Conservation (phyloP, 257 asterid genomes). For the Ilex asprella region DNA sequence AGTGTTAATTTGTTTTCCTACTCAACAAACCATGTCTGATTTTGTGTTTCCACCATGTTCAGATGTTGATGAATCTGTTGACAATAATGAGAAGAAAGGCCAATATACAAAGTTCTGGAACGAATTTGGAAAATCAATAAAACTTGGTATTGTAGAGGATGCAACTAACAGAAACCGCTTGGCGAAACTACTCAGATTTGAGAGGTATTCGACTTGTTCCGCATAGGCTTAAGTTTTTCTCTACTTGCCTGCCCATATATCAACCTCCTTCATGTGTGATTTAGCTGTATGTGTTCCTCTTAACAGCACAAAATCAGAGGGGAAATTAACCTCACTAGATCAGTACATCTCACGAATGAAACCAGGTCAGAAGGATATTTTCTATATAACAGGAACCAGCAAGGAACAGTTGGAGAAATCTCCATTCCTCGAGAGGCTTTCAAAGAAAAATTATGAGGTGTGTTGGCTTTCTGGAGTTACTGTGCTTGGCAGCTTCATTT, state of each 20-base stretch:
- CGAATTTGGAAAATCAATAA: slow-evolving; percentile 87
- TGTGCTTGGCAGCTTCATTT: neutral
- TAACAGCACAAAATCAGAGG: slow-evolving; percentile 77
- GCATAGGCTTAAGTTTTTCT: neutral
- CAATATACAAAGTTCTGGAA: slow-evolving; percentile 85
- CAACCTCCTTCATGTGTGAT: neutral
- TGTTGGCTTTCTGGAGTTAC: neutral
- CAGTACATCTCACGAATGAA: slow-evolving; percentile 94
- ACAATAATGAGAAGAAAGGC: slow-evolving; percentile 71
- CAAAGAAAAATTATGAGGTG: slow-evolving; percentile 88
- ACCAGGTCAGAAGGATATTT: slow-evolving; percentile 87
- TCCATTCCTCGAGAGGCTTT: slow-evolving; percentile 90
- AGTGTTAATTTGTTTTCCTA: neutral
- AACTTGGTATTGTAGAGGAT: slow-evolving; percentile 87
- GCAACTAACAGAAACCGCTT: slow-evolving; percentile 82
- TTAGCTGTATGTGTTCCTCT: neutral
- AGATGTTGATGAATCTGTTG: slow-evolving; percentile 73
- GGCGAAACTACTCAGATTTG: slow-evolving; percentile 85
- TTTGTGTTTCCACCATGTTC: slow-evolving; percentile 13
- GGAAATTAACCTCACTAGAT: slow-evolving; percentile 82
- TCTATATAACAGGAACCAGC: slow-evolving; percentile 85
- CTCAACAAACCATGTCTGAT: neutral
- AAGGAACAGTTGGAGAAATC: slow-evolving; percentile 96
- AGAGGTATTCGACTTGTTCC: slow-evolving; percentile 42
- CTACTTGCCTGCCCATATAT: slow-evolving; percentile 1